These are phyloP conservation scores for Lithospermum erythrorhizon DNA, from an alignment of 257 asterid species.

Conservation along the genomic window DNA sequence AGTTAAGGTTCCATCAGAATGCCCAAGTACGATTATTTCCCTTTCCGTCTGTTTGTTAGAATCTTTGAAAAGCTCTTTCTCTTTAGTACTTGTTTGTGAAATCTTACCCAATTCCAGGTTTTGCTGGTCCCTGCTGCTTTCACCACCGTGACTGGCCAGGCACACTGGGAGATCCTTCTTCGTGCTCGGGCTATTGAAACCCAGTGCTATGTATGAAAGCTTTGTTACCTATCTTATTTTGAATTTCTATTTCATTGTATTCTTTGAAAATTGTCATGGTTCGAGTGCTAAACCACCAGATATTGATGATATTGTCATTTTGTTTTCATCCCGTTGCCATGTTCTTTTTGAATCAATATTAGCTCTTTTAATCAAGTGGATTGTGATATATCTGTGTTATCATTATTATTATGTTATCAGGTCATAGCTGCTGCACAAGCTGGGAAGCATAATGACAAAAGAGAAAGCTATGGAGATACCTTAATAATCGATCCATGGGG, in stretches of 20 bases:
- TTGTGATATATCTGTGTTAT: not conserved
- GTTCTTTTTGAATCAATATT: not conserved
- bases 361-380: not conserved
- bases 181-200: conserved; percentile 97
- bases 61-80: not conserved
- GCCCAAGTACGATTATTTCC: conserved; percentile 32
- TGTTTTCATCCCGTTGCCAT: not conserved
- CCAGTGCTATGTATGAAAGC: conserved; percentile 65
- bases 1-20: conserved; percentile 60
- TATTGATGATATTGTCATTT: not conserved
- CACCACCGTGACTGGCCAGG: conserved; percentile 72
- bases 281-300: not conserved
- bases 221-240: not conserved
- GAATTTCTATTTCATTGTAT: not conserved
- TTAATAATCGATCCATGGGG: conserved; percentile 98
- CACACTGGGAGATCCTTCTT: conserved; percentile 93
- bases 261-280: not conserved
- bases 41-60: not conserved
- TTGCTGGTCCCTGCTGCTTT: conserved; percentile 87
- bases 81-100: conserved; percentile 3
- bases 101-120: conserved; percentile 28
- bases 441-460: conserved; percentile 66
- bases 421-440: conserved; percentile 90
- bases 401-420: conserved; percentile 16
- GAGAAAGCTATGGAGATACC: conserved; percentile 83